Evolutionary conservation across 257 asterid species (phyloP).

Genomic region (Capsicum rhomboideum): DNA sequence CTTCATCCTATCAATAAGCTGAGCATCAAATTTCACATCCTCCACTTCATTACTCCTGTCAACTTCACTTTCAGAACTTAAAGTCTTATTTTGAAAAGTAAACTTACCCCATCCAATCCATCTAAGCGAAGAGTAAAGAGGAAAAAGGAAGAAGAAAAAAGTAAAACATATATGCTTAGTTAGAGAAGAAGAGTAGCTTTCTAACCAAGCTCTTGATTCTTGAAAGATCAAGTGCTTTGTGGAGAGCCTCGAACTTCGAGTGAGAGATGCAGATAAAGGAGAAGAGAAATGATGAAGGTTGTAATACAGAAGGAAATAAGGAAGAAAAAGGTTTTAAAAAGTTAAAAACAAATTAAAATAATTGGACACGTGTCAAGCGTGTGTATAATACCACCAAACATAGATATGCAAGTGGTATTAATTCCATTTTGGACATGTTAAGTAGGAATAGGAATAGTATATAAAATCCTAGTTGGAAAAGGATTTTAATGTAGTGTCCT

Average conservation of each 20-base stretch:
- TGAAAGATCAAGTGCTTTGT: background rate
- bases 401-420: background rate
- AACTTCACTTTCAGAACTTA: background rate
- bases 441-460: too few relatives aligned
- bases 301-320: background rate
- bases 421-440: background rate
- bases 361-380: background rate
- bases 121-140: background rate
- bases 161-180: background rate
- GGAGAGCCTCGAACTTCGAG: background rate
- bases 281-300: background rate
- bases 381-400: background rate
- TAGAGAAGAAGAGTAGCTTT: background rate
- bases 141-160: background rate
- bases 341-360: background rate
- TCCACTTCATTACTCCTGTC: too few relatives aligned
- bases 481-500: too few relatives aligned
- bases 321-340: background rate
- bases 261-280: background rate
- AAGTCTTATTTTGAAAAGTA: background rate
- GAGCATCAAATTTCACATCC: too few relatives aligned
- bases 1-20: too few relatives aligned
- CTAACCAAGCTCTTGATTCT: background rate
- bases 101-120: background rate
- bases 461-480: too few relatives aligned